Evolutionary conservation across 1,139 yeast species (phyloP).

Genomic region (Candida neerlandica): DNA sequence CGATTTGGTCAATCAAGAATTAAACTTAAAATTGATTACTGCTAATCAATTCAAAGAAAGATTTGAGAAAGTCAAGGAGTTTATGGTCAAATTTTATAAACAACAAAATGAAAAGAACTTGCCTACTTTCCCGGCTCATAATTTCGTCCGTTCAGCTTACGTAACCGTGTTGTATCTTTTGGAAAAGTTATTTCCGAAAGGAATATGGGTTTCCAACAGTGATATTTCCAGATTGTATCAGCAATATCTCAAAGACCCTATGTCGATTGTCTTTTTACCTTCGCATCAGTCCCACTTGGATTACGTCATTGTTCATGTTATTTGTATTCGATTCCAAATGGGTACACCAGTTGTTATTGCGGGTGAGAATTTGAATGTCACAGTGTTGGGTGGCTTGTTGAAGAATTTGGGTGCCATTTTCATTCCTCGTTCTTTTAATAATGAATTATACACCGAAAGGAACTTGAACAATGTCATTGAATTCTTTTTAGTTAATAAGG

Average conservation of each 20-base stretch:
- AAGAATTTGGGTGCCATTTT: constrained; percentile 50
- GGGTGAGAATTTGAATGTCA: constrained; percentile 69
- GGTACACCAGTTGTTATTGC: constrained; percentile 66
- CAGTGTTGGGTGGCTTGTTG: constrained; percentile 54
- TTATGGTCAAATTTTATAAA: constrained; percentile 43
- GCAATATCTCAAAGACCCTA: constrained; percentile 41
- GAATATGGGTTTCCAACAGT: constrained; percentile 43
- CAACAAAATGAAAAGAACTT: constrained; percentile 40
- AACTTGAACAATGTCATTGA: constrained; percentile 59
- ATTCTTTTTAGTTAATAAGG: constrained; percentile 51
- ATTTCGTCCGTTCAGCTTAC: constrained; percentile 39
- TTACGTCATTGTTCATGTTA: constrained; percentile 61
- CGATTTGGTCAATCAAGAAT: constrained; percentile 41
- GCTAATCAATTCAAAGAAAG: constrained; percentile 38
- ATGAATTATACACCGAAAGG: constrained; percentile 58
- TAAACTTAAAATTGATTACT: constrained; percentile 42
- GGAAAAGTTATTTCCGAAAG: constrained; percentile 45
- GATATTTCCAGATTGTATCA: constrained; percentile 36
- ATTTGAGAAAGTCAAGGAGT: constrained; percentile 40
- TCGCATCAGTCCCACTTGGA: constrained; percentile 70
- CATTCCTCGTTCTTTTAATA: constrained; percentile 48
- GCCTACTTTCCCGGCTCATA: constrained; percentile 31
- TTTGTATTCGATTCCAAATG: constrained; percentile 58
- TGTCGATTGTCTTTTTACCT: constrained; percentile 47
- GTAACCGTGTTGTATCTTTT: constrained; percentile 39